phyloP scores from a whole-genome alignment of 305 asterid genomes.

The Solanum hybrid region DNA sequence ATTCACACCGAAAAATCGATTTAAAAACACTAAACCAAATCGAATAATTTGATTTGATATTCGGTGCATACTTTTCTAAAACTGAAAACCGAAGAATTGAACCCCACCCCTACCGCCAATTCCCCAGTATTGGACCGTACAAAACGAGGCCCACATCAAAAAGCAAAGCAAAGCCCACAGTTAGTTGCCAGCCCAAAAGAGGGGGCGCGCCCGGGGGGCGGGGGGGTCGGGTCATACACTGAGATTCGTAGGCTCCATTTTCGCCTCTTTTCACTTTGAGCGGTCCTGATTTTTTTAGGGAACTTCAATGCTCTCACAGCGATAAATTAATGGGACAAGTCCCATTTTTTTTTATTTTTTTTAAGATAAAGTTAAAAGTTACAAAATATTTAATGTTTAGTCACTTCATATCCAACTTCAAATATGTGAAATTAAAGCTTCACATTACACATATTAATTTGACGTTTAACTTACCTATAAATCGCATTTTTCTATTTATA shows the following conservation, averaged over 20 bases:
- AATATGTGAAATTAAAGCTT: not conserved
- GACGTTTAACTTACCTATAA: not conserved
- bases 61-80: not conserved
- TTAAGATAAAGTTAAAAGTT: not conserved
- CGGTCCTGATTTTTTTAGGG: not conserved
- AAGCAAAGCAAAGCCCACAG: not conserved
- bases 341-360: not conserved
- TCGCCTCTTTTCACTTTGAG: not conserved
- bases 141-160: slow-evolving; percentile 10
- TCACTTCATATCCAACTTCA: not conserved
- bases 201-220: accelerated
- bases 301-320: not conserved
- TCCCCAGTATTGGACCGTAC: slow-evolving; percentile 2
- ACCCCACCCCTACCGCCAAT: not conserved
- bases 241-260: slow-evolving; percentile 11
- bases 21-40: no score
- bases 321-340: not conserved
- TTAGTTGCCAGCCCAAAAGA: not conserved
- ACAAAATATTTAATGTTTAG: not conserved
- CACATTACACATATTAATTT: not conserved
- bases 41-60: not conserved
- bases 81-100: no score
- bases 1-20: accelerated
- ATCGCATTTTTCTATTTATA: not conserved
- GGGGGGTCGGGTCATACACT: not conserved